phyloP scores from a whole-genome alignment of 2,329 filamentous ascomycete species.

The Pseudogymnoascus sp. region DNA sequence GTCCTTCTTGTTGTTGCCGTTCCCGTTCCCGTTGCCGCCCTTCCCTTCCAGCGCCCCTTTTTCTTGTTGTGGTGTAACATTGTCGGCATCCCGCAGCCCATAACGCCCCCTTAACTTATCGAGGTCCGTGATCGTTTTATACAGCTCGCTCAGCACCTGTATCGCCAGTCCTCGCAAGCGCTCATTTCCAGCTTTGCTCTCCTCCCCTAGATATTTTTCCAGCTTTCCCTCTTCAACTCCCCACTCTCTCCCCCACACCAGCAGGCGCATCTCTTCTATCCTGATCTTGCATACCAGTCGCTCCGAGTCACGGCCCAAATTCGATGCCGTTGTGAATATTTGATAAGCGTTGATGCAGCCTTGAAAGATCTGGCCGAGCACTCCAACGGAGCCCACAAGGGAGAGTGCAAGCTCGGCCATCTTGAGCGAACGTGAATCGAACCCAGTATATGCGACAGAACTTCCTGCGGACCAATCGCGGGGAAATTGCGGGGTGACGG shows the following conservation, averaged over 20 bases:
- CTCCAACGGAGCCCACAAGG: slow-evolving; percentile 36
- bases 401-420: slow-evolving; percentile 35
- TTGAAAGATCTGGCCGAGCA: slow-evolving; percentile 40
- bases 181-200: slow-evolving; percentile 28
- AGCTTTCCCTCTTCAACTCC: slow-evolving; percentile 38
- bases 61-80: neutral
- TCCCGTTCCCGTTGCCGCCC: slow-evolving; percentile 15
- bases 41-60: neutral
- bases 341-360: slow-evolving; percentile 39
- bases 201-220: slow-evolving; percentile 34
- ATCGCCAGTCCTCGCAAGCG: slow-evolving; percentile 32
- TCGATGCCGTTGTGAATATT: slow-evolving; percentile 35
- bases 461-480: neutral
- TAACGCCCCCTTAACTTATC: slow-evolving; percentile 35
- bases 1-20: slow-evolving; percentile 10
- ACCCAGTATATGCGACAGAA: neutral
- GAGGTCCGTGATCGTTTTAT: slow-evolving; percentile 38
- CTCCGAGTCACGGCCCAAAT: slow-evolving; percentile 36
- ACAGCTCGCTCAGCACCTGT: slow-evolving; percentile 36
- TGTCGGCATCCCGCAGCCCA: slow-evolving; percentile 29
- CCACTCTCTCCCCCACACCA: slow-evolving; percentile 41
- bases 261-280: slow-evolving; percentile 41
- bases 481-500: slow-evolving; percentile 1
- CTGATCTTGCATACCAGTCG: slow-evolving; percentile 39
- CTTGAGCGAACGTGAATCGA: slow-evolving; percentile 10